Evolutionary conservation across 305 asterid species (phyloP).

Genomic region (Lippia alba): DNA sequence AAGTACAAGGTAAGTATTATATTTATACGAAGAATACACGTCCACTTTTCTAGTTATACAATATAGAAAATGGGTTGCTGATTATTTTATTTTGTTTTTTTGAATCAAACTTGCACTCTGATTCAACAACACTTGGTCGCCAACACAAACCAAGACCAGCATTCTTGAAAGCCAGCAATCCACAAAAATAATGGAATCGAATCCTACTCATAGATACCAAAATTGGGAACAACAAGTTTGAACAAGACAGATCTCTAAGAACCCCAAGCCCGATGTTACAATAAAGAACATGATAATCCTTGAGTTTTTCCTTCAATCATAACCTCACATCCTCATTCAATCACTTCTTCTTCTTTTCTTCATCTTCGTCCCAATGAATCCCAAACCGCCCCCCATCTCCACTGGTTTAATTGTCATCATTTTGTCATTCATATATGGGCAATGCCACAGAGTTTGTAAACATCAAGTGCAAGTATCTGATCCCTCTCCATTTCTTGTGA

Average conservation of each 20-base stretch:
- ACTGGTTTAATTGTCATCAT: background rate
- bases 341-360: conserved; percentile 27
- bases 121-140: background rate
- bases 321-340: background rate
- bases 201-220: conserved; percentile 20
- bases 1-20: no score
- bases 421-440: conserved; percentile 60
- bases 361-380: conserved; percentile 33
- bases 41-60: no score
- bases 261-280: background rate
- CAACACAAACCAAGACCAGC: background rate
- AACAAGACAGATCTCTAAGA: conserved; percentile 16
- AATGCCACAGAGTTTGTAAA: conserved; percentile 77
- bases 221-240: background rate
- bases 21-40: no score
- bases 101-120: conserved; percentile 1
- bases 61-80: no score
- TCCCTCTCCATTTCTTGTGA: conserved; percentile 74
- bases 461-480: conserved; percentile 82
- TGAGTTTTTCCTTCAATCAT: background rate
- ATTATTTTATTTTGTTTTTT: no score
- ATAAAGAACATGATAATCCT: background rate
- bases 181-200: conserved; percentile 12
- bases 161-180: conserved; percentile 17
- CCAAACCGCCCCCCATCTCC: conserved; percentile 4